A percentile compares a stretch with the other conserved stretches of the same genome.
Evolutionary conservation across 2,329 filamentous ascomycete genomes (phyloP).

Genomic region (Penicillium corylophilum): DNA sequence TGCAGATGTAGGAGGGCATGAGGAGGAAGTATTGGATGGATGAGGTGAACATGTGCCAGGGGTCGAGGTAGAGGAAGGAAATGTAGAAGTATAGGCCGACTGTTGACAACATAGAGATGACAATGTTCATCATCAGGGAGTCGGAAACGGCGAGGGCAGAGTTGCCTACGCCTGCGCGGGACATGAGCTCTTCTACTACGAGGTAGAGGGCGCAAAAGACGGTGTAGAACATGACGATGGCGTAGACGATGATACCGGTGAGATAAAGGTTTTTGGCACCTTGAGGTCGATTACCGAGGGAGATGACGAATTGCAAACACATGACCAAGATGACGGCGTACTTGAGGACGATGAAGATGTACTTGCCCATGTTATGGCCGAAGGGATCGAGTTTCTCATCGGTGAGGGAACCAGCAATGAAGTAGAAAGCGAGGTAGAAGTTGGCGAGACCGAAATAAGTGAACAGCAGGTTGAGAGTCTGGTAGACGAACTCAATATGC

Average conservation of each 20-base stretch:
- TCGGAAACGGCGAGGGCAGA: constrained; percentile 64
- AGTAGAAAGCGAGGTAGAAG: constrained; percentile 99
- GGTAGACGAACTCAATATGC: constrained; percentile 93
- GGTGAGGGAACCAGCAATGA: constrained; percentile 85
- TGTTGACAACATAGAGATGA: constrained; percentile 85
- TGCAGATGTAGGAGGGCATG: constrained; percentile 92
- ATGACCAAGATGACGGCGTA: constrained; percentile 87
- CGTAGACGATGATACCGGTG: constrained; percentile 83
- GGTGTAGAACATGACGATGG: constrained; percentile 93
- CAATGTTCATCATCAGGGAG: constrained; percentile 92
- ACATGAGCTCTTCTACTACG: constrained; percentile 73
- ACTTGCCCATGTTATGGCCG: constrained; percentile 76
- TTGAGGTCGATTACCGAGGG: constrained; percentile 92
- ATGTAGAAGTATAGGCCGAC: constrained; percentile 94
- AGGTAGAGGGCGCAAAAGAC: constrained; percentile 88
- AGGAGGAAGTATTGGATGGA: constrained; percentile 89
- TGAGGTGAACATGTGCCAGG: constrained; percentile 98
- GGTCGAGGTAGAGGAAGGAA: constrained; percentile 94
- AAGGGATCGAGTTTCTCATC: constrained; percentile 84
- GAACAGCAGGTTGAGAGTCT: constrained; percentile 87
- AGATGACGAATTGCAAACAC: constrained; percentile 91
- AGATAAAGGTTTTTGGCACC: constrained; percentile 87
- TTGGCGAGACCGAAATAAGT: constrained; percentile 98
- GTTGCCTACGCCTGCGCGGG: constrained; percentile 43
- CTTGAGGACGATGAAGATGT: constrained; percentile 82